Evolutionary conservation across 371 early-diverging fungal species (phyloP).

Genomic region (Cladochytrium tenue): DNA sequence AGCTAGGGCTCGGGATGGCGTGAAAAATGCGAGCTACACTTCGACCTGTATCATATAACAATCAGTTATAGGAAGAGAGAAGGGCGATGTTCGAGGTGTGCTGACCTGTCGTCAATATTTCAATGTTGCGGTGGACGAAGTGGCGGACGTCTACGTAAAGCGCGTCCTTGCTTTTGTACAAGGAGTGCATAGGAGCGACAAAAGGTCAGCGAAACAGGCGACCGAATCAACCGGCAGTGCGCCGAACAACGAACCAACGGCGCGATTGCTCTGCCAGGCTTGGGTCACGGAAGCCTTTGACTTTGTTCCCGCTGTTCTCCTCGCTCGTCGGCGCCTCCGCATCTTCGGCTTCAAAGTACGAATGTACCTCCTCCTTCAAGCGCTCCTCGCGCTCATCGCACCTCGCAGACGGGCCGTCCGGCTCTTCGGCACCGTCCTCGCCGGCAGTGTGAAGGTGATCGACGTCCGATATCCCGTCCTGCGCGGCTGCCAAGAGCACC

Average conservation of each 20-base stretch:
- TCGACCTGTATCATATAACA: slow-evolving; percentile 37
- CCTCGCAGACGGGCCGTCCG: background rate
- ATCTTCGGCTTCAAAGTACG: slow-evolving; percentile 16
- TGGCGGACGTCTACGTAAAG: slow-evolving; percentile 36
- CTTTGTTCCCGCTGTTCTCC: slow-evolving; percentile 7
- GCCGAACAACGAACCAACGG: slow-evolving; percentile 9
- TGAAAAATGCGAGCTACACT: slow-evolving; percentile 65
- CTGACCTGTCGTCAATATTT: slow-evolving; percentile 41
- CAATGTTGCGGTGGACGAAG: slow-evolving; percentile 42
- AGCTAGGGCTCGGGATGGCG: slow-evolving; percentile 60
- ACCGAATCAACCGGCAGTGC: too few species aligned
- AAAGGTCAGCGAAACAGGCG: too few species aligned
- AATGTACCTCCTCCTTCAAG: slow-evolving; percentile 9
- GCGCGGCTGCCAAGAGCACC: slow-evolving; percentile 12
- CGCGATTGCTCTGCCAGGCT: slow-evolving; percentile 20
- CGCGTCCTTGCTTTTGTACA: slow-evolving; percentile 17
- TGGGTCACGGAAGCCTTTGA: slow-evolving; percentile 32
- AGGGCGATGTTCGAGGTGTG: background rate
- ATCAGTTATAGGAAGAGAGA: background rate
- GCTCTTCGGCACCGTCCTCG: background rate
- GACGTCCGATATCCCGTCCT: slow-evolving; percentile 3
- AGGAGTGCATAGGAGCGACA: background rate
- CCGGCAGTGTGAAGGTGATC: background rate
- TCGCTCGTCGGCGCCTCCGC: slow-evolving; percentile 9
- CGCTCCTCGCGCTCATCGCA: background rate